phyloP scores from a whole-genome alignment of 169 alveolate species.

The Cryptosporidium felis region DNA sequence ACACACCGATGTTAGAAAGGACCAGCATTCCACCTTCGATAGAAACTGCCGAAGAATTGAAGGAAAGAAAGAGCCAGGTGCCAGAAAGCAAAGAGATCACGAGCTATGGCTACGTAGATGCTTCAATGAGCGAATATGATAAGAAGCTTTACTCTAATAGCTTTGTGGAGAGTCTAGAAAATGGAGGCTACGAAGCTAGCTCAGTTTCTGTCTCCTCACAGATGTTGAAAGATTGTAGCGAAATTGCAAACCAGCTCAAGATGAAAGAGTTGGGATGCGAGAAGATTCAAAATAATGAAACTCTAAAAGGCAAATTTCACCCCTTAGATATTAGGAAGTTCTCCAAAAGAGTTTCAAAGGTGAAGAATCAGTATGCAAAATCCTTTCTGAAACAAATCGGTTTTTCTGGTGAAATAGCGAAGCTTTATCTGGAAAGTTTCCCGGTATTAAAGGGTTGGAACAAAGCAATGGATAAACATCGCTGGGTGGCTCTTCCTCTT shows the following conservation, averaged over 20 bases:
- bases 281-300: not conserved
- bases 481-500: constrained; percentile 70
- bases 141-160: constrained; percentile 11
- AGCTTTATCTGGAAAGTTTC: constrained; percentile 15
- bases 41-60: constrained; percentile 10
- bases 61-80: not conserved
- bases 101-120: constrained; percentile 13
- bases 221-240: constrained; percentile 42
- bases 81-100: not conserved
- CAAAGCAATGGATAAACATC: constrained; percentile 61
- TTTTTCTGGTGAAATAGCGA: constrained; percentile 33
- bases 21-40: constrained; percentile 23
- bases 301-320: not conserved
- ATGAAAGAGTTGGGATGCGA: constrained; percentile 43
- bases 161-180: constrained; percentile 14
- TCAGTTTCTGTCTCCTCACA: not conserved
- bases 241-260: constrained; percentile 16
- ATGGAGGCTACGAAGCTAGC: not conserved
- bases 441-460: constrained; percentile 66
- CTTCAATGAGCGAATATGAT: constrained; percentile 27
- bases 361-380: constrained; percentile 15
- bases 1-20: constrained; percentile 41
- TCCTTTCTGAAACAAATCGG: constrained; percentile 36
- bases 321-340: constrained; percentile 41
- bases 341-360: constrained; percentile 23